Percentiles rank a stretch among this genome's conserved stretches.
These are phyloP conservation scores for Phalaenopsis hybrid DNA, from an alignment of 116 monocot species.

Conservation along the genomic window DNA sequence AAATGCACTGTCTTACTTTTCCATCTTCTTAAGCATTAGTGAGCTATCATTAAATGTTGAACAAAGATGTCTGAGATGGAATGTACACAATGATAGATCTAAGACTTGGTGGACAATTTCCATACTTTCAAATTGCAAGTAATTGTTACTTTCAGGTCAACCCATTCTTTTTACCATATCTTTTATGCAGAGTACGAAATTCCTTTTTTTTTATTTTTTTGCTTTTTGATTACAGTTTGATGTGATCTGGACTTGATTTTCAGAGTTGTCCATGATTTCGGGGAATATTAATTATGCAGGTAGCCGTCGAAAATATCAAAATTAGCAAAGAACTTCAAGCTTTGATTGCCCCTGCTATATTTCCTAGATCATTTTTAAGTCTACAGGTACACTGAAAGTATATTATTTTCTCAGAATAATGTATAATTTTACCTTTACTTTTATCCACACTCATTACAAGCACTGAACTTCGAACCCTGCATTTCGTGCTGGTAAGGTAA, in stretches of 20 bases:
- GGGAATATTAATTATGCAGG: slow-evolving; percentile 22
- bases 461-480: not conserved
- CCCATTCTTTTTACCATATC: no score
- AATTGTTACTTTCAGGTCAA: no score
- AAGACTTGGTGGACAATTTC: no score
- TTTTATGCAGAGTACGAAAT: not conserved
- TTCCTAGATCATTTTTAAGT: slow-evolving; percentile 80
- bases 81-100: no score
- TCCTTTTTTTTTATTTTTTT: not conserved
- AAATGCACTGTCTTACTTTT: no score
- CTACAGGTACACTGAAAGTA: slow-evolving; percentile 45
- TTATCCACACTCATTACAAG: not conserved
- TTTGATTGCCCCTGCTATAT: slow-evolving; percentile 82
- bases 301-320: slow-evolving; percentile 80
- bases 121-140: no score
- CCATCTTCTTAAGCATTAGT: no score
- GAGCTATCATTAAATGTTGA: no score
- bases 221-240: not conserved
- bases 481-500: not conserved
- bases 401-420: not conserved
- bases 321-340: slow-evolving; percentile 86
- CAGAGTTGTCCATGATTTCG: not conserved
- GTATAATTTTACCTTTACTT: not conserved
- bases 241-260: not conserved
- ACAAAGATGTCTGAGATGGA: no score